Conservation (phyloP, 225 moss, liverwort and hornwort species). For the Climacium dendroides region DNA sequence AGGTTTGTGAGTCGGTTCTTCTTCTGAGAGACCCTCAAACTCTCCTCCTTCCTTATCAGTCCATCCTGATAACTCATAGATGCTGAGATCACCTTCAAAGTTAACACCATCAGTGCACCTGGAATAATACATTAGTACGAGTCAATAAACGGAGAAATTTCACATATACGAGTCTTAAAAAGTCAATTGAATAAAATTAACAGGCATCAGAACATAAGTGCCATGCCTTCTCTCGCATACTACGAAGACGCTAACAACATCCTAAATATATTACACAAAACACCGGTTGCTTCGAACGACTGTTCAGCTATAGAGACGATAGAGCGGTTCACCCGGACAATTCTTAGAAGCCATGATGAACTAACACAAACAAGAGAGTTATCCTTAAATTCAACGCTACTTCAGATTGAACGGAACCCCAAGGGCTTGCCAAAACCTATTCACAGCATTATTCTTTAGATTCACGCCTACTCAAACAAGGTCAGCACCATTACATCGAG, state of each 20-base stretch:
- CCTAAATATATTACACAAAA: neutral
- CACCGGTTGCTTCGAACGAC: neutral
- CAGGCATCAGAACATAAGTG: neutral
- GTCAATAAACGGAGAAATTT: neutral
- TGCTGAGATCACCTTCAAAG: conserved; percentile 87
- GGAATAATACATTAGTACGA: neutral
- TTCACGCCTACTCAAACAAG: neutral
- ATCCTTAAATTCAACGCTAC: neutral
- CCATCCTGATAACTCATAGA: conserved; percentile 93
- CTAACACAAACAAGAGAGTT: neutral
- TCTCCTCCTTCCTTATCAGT: conserved; percentile 32
- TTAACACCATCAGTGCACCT: conserved; percentile 92
- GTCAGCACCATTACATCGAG: neutral
- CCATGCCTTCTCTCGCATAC: neutral
- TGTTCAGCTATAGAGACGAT: neutral
- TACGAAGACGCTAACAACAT: neutral
- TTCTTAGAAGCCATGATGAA: neutral
- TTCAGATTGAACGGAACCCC: neutral
- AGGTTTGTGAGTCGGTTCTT: conserved; percentile 47
- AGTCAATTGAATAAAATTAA: neutral
- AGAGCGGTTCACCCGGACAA: neutral
- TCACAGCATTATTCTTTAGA: neutral
- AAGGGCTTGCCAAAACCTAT: neutral
- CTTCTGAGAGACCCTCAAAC: conserved; percentile 45
- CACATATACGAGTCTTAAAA: neutral